Base-by-base conservation (phyloP, 495 filamentous ascomycete species). In the Astrocystis sublimbata region DNA sequence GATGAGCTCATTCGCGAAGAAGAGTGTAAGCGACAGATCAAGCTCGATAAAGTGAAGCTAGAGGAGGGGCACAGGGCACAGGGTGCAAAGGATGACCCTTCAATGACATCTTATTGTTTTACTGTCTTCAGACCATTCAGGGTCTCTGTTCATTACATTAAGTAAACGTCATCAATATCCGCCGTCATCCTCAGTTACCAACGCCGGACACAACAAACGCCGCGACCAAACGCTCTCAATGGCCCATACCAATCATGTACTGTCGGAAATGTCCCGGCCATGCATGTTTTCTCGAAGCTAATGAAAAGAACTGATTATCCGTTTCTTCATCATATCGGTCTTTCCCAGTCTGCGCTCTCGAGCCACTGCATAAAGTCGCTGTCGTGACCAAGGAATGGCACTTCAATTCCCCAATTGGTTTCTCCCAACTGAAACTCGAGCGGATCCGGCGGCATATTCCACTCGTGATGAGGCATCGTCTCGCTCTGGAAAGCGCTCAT, bases 291-390 rank as follows among this genome's bases (percentile, higher is more conserved):
- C 23, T 31, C 38, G 2, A 9, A 31, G 7, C 17, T 28, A 6
- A 50, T 10, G 36, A 28, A 24, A 1, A 7, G 35, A 45, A 30
- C 45, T 3, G 4, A 21, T 26, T 36, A 28, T 33, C 26, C 9
- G 28, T 21, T 13, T n/a, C 12, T 40, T 45, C 26, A 24, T 42
- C 13, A 52, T 38, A 47, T 40, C 15, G 67, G 63, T n/a, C 54
- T 60, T 28, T 73, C 71, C 71, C 69, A 71, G 30, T 73, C 71
- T 60, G 67, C 65, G 38, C 62, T 71, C 54, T 70, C 69, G 21
- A 73, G 69, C 71, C 71, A 73, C 28, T 71, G 69, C 63, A 73
- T 67, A 24, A 73, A 73, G 49, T 73, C 71, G 19, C 61, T 70
- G 30, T 73, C 71, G 41, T 70, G 63, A 15, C 69, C 69, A 38